A percentile compares a stretch with the other conserved stretches of the same genome.
Evolutionary conservation across 2,329 filamentous ascomycete genomes (phyloP).

Genomic region (Epichloe sibirici): DNA sequence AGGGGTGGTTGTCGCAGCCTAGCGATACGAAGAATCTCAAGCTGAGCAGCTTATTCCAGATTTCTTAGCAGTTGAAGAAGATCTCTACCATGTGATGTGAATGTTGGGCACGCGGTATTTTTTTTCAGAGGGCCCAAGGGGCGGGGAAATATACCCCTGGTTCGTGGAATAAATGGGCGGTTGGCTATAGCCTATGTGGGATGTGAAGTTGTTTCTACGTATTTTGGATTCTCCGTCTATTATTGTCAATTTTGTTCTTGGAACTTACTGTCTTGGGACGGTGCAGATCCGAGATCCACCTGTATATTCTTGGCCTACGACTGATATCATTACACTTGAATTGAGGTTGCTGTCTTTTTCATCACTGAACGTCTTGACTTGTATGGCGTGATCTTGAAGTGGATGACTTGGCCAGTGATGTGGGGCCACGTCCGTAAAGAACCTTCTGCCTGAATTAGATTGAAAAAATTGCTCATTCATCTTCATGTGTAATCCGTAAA

Average conservation of each 20-base stretch:
- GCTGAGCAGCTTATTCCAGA: slow-evolving; percentile 15
- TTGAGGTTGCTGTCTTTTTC: neutral
- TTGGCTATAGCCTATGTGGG: no score
- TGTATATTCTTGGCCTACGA: neutral
- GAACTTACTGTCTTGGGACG: neutral
- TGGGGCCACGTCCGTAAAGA: no score
- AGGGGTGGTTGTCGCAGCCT: slow-evolving; percentile 18
- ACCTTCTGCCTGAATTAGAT: no score
- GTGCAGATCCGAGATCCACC: neutral
- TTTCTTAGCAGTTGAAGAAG: neutral
- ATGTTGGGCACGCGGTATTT: neutral
- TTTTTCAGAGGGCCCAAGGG: no score
- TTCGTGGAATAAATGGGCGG: no score
- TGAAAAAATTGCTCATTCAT: no score
- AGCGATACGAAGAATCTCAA: slow-evolving; percentile 1
- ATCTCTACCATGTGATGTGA: neutral
- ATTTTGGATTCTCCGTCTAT: neutral
- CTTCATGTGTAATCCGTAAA: no score
- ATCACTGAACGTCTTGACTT: no score
- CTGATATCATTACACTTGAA: neutral
- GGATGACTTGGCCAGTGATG: no score
- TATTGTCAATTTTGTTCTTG: neutral
- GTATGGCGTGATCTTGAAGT: no score
- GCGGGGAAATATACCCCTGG: no score
- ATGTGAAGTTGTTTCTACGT: neutral